Base-by-base conservation (phyloP, 2,329 filamentous ascomycete genomes). In the Phaeoacremonium minimum region DNA sequence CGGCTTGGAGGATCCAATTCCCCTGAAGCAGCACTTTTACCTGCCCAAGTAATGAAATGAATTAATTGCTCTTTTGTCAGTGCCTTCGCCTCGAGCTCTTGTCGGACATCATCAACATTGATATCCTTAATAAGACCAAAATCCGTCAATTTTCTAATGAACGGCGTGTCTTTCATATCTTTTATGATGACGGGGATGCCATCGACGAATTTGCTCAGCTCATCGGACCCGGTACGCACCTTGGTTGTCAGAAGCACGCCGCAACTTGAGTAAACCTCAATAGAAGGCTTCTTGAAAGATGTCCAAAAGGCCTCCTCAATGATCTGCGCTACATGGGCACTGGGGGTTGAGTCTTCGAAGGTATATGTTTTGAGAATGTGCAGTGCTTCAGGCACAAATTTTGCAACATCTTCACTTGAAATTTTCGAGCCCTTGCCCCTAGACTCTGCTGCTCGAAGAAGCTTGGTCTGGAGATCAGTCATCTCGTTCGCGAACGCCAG, bases 251-350 rank as follows among this genome's bases (percentile, higher is more conserved):
- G 79, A 36, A 96, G 70, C 6, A 98, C 82, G 38, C 94, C 94
- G 40, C 83, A 80, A 15, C 85, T 95, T 2, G 90, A 96, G 46
- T 94, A 81, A 6, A 96, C 76, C 52, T 96, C 90, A 39, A 97
- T 88, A 0, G 79, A 83, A 3, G 87, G 80, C 45, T 83, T 84
- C 55, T 80, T 83, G 52, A 86, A 93, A 44, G 87, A 90, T 22
- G 81, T 94, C 93, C 93, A 98, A 56, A 98, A 98, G 0, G 89
- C 87, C 60, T 96, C 87, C 53, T 96, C 90, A 36, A 98, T 87
- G 43, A 87, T 84, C 52, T 88, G 80, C 0, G 89, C 87, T 15
- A 97, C 85, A 42, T 86, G 75, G 1, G 76, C 75, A 43, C 86
- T 94, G 2, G 93, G 93, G 1, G 94, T 97, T 2, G 93, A 96